Evolutionary conservation across 768 basidiomycete species (phyloP).

Genomic region (Mycena belliarum): DNA sequence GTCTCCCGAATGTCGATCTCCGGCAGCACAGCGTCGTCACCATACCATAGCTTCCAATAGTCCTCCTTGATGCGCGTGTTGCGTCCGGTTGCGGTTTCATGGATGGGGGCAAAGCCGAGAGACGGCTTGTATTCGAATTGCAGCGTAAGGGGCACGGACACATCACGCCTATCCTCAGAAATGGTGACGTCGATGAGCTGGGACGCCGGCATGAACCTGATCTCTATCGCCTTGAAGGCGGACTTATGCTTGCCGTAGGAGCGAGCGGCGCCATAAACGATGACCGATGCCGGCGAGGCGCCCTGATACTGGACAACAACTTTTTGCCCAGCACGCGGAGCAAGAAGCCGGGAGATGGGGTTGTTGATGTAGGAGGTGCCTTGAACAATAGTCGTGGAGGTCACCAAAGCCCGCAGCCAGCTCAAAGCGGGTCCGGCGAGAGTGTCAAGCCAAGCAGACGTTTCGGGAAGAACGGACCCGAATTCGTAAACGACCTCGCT

Average conservation of each 20-base stretch:
- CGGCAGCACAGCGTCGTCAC: slow-evolving; percentile 77
- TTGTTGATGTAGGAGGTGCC: slow-evolving; percentile 86
- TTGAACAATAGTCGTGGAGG: slow-evolving; percentile 82
- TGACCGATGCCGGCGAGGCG: slow-evolving; percentile 57
- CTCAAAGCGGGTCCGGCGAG: slow-evolving; percentile 79
- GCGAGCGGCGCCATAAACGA: slow-evolving; percentile 76
- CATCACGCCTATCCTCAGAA: slow-evolving; percentile 79
- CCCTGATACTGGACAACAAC: slow-evolving; percentile 58
- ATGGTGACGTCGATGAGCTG: slow-evolving; percentile 70
- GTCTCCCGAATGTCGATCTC: slow-evolving; percentile 78
- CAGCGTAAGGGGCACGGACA: slow-evolving; percentile 77
- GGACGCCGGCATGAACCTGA: slow-evolving; percentile 55
- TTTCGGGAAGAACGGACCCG: slow-evolving; percentile 54
- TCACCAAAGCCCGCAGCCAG: slow-evolving; percentile 87
- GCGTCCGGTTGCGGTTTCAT: slow-evolving; percentile 80
- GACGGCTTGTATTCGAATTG: slow-evolving; percentile 87
- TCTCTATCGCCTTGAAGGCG: slow-evolving; percentile 82
- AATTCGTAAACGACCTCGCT: slow-evolving; percentile 52
- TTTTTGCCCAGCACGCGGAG: slow-evolving; percentile 78
- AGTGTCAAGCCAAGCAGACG: slow-evolving; percentile 76
- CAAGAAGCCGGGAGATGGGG: slow-evolving; percentile 83
- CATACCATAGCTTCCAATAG: slow-evolving; percentile 99
- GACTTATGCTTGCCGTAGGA: slow-evolving; percentile 73
- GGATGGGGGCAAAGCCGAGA: slow-evolving; percentile 89
- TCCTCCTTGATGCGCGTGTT: slow-evolving; percentile 94